Conservation (phyloP, 768 basidiomycete genomes). For the Dentipellis sp. region DNA sequence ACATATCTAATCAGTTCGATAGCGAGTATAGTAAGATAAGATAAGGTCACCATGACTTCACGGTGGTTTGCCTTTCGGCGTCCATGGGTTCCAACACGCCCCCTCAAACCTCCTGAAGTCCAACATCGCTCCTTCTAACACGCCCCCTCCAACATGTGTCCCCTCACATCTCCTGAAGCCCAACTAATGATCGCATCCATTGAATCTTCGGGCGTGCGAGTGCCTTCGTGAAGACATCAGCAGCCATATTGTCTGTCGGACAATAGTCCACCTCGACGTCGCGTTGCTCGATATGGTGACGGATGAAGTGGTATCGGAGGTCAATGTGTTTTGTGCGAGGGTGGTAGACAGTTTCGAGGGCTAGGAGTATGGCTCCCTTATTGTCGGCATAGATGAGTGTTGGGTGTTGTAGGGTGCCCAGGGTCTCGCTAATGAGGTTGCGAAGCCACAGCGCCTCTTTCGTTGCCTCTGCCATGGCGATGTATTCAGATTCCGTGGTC, state of each 20-base stretch:
- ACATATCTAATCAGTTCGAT: too few species aligned
- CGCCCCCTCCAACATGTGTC: too few species aligned
- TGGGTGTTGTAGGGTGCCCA: conserved; percentile 5
- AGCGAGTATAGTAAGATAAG: too few species aligned
- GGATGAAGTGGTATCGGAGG: conserved; percentile 26
- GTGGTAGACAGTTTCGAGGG: conserved; percentile 21
- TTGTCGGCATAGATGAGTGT: conserved; percentile 27
- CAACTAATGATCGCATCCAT: too few species aligned
- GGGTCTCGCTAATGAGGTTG: neutral
- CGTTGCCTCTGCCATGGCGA: neutral
- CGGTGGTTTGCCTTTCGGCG: too few species aligned
- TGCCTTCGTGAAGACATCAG: too few species aligned
- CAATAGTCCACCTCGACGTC: conserved; percentile 13
- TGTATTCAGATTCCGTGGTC: neutral
- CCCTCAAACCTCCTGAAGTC: too few species aligned
- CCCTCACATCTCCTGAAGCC: too few species aligned
- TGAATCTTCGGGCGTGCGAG: neutral
- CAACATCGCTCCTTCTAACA: too few species aligned
- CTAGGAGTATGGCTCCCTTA: conserved; percentile 24
- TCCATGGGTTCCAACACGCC: too few species aligned
- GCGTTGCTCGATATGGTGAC: conserved; percentile 17
- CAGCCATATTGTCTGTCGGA: conserved; percentile 14
- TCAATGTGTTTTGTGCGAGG: conserved; percentile 29
- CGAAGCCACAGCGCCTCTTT: too few species aligned
- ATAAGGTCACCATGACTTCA: too few species aligned